These are phyloP conservation scores for Dimocarpus longan DNA, from an alignment of 345 rosid species.

Conservation along the genomic window DNA sequence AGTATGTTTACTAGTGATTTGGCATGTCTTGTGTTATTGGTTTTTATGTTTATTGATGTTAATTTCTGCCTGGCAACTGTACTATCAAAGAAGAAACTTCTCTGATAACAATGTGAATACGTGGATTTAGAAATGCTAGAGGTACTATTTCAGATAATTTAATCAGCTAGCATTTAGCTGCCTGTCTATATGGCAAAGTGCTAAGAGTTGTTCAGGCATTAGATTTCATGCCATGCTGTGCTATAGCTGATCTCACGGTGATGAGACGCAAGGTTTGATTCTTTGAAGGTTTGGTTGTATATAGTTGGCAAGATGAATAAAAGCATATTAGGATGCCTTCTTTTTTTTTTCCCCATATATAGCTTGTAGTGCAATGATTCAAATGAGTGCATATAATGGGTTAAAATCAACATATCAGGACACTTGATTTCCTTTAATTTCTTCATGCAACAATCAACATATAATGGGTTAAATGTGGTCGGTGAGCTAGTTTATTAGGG, in stretches of 20 bases:
- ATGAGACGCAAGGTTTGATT: background rate
- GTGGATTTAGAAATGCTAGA: background rate
- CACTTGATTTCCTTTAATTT: background rate
- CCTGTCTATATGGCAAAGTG: background rate
- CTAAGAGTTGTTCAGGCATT: background rate
- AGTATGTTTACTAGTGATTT: slow-evolving; percentile 37
- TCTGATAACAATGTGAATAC: background rate
- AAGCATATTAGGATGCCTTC: background rate
- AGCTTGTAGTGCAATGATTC: too few relatives aligned
- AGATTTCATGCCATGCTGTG: background rate
- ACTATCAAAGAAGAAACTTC: background rate
- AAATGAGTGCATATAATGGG: too few relatives aligned
- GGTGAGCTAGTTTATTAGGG: background rate
- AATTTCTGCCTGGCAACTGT: background rate
- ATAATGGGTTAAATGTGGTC: background rate
- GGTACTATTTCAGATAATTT: background rate
- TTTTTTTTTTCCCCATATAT: too few relatives aligned
- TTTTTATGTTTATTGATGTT: background rate
- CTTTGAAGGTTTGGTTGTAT: background rate
- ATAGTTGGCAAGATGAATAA: too few relatives aligned
- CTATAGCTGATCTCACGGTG: background rate
- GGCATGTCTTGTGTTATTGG: background rate
- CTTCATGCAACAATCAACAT: background rate
- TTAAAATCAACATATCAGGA: background rate
- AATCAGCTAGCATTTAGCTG: background rate